These are phyloP conservation scores for Domatiomyces catenatus DNA, from an alignment of 2,329 filamentous ascomycete genomes.

Conservation along the genomic window DNA sequence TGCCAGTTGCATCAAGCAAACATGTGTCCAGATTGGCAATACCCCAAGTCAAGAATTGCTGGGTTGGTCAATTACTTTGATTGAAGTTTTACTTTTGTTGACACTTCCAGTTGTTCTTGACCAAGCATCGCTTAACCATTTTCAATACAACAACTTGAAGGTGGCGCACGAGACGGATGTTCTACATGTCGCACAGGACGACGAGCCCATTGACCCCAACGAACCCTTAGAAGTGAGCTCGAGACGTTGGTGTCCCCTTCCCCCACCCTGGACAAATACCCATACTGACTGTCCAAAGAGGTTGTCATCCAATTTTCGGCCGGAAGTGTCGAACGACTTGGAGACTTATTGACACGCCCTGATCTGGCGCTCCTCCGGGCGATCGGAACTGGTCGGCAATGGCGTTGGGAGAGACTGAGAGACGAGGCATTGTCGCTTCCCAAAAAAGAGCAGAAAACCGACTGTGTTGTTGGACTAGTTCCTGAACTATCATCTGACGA, in stretches of 20 bases:
- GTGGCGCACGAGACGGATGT: no score
- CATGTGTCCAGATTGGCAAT: background rate
- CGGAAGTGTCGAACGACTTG: background rate
- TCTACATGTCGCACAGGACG: no score
- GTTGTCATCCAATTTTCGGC: background rate
- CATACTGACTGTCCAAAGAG: background rate
- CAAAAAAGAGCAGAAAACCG: background rate
- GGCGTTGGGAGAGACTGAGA: background rate
- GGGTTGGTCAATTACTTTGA: background rate
- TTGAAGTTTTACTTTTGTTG: background rate
- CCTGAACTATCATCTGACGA: background rate
- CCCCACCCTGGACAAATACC: no score
- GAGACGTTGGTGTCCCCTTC: no score
- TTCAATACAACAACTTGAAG: no score
- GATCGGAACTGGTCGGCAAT: background rate
- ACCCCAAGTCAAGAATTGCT: background rate
- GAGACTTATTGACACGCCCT: background rate
- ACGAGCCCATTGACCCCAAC: no score
- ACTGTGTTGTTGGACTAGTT: background rate
- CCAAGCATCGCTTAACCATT: no score
- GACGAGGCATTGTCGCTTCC: background rate
- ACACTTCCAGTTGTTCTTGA: background rate
- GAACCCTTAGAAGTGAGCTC: no score
- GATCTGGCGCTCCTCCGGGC: background rate
- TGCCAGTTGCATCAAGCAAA: background rate